Evolutionary conservation across 192 early-diverging fungal genomes (phyloP), one percentile per base, ranked within the genome.

Genomic region (Umbelopsis vinacea): DNA sequence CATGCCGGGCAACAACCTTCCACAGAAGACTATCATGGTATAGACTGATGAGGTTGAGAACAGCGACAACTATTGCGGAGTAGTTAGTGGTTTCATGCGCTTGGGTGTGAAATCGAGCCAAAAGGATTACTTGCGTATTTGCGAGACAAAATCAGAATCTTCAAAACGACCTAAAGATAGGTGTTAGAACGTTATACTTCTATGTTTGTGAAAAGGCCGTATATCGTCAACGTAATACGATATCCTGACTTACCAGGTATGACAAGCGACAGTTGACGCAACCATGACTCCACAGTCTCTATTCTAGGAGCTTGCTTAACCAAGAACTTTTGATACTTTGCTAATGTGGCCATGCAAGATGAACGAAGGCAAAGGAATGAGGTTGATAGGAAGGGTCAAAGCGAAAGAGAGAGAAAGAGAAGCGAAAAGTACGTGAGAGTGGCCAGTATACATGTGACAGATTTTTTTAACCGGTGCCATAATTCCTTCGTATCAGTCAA

Each of bases 71-170:
- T 74, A 19, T 74, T 46, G 26, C 40, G 11, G 55, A n/a, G 23
- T 47, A 46, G 43, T 17, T 43, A 14, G 22, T 48, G 21, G 23
- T 24, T 57, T 35, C 50, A 33, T 38, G 15, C 10, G 22, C 10
- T 2, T 29, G 35, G 37, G 4, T 45, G 45, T 24, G 47, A 43
- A 73, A 23, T 12, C 6, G 40, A 68, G 37, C 21, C 26, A 40
- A 52, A 33, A 8, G 53, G 37, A 37, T 45, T 21, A 50, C 72
- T 63, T 63, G 67, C 73, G 47, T 63, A 52, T 53, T 63, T 74
- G 73, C 23, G 68, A 63, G n/a, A 68, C 68, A 2, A 74, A 19
- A 24, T 74, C 73, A 48, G 66, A 47, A 11, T 74, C 73, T n/a
- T 74, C 73, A 7, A 74, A 74, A 17, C 73, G 66, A 35, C 73